Evolutionary conservation across 176 grass and related monocot genomes (phyloP).

Genomic region (Chloris gayana): DNA sequence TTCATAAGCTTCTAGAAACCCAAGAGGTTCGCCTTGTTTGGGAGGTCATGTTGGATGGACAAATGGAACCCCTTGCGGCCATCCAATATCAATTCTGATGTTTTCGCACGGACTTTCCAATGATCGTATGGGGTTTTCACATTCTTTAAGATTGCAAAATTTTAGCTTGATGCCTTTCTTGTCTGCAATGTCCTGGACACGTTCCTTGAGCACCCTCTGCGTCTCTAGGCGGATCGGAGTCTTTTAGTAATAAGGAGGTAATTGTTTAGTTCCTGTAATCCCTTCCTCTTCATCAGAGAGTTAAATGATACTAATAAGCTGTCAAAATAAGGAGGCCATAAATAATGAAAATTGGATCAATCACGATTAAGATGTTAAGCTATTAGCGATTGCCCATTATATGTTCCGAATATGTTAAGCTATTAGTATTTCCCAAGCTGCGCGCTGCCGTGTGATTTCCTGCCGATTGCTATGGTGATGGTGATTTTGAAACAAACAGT

Average conservation of each 20-base stretch:
- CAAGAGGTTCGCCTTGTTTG: slow-evolving; percentile 89
- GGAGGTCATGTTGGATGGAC: slow-evolving; percentile 98
- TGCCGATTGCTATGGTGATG: too few species aligned
- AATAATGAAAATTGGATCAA: slow-evolving; percentile 6
- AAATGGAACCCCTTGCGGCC: slow-evolving; percentile 88
- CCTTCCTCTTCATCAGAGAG: slow-evolving; percentile 53
- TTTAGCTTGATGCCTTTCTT: slow-evolving; percentile 86
- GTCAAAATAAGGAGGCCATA: slow-evolving; percentile 21
- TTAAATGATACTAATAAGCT: slow-evolving; percentile 53
- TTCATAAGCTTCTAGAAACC: slow-evolving; percentile 92
- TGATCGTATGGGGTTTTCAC: slow-evolving; percentile 65
- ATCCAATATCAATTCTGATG: slow-evolving; percentile 74
- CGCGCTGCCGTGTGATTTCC: too few species aligned
- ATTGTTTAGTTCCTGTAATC: slow-evolving; percentile 57
- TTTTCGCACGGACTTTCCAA: slow-evolving; percentile 58
- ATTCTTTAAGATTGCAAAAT: slow-evolving; percentile 84
- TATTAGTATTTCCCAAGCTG: too few species aligned
- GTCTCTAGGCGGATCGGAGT: slow-evolving; percentile 80
- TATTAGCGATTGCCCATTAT: too few species aligned
- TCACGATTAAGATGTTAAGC: not conserved
- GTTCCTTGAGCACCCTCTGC: slow-evolving; percentile 91
- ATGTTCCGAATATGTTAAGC: too few species aligned
- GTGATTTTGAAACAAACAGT: too few species aligned
- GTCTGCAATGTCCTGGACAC: slow-evolving; percentile 87
- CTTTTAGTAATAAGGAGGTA: slow-evolving; percentile 95